Evolutionary conservation across 2,329 filamentous ascomycete genomes (phyloP).

Genomic region (Colletotrichum sansevieriae): DNA sequence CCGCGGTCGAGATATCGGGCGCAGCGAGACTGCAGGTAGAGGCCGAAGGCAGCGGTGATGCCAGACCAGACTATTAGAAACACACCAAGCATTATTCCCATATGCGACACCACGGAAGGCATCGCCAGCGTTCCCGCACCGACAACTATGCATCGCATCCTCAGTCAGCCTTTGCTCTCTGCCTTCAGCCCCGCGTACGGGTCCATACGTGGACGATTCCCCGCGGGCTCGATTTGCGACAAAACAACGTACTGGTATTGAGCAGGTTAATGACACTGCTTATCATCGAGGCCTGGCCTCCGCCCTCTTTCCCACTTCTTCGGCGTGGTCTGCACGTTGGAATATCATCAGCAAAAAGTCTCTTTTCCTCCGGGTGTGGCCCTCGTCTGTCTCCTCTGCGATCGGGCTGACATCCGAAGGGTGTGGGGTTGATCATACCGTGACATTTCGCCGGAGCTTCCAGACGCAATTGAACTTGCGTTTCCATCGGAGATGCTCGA

Average conservation of each 20-base stretch:
- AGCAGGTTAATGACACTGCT: slow-evolving; percentile 96
- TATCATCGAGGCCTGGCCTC: slow-evolving; percentile 87
- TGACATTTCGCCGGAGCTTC: slow-evolving; percentile 41
- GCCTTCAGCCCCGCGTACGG: neutral
- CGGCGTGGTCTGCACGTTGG: slow-evolving; percentile 62
- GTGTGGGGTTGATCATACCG: slow-evolving; percentile 34
- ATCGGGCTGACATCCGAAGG: neutral
- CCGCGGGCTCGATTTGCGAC: slow-evolving; percentile 3
- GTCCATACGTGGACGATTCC: neutral
- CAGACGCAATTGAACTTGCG: slow-evolving; percentile 45
- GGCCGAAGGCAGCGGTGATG: slow-evolving; percentile 87
- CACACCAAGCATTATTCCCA: slow-evolving; percentile 89
- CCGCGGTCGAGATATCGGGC: slow-evolving; percentile 93
- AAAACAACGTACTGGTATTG: slow-evolving; percentile 82
- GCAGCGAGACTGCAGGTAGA: slow-evolving; percentile 95
- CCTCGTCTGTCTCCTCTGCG: neutral
- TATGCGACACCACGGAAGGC: slow-evolving; percentile 95
- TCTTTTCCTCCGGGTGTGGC: neutral
- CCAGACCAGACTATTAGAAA: slow-evolving; percentile 93
- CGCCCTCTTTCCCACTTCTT: slow-evolving; percentile 78
- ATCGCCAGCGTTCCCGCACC: slow-evolving; percentile 94
- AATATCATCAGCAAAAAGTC: slow-evolving; percentile 24
- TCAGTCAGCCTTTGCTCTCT: slow-evolving; percentile 22
- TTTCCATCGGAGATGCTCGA: slow-evolving; percentile 65
- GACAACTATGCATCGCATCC: slow-evolving; percentile 72